Evolutionary conservation across 2,329 filamentous ascomycete species (phyloP).

Genomic region (Fusarium clavum): DNA sequence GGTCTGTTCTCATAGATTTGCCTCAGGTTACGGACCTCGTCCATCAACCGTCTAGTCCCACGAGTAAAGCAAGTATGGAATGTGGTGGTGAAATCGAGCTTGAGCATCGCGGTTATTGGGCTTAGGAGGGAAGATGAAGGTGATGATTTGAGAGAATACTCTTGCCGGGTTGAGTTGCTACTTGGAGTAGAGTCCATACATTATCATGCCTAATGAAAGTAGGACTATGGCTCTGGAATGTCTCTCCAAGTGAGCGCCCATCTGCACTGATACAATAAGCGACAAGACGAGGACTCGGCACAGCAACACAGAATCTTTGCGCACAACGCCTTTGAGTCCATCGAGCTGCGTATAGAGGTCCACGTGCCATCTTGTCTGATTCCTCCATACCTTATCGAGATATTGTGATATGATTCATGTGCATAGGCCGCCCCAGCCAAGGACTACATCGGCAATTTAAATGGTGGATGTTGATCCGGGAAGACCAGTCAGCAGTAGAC

Average conservation of each 20-base stretch:
- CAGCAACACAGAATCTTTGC: background rate
- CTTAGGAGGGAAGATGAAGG: background rate
- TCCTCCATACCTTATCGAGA: background rate
- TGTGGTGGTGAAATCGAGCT: background rate
- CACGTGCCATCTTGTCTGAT: background rate
- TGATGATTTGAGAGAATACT: too few species aligned
- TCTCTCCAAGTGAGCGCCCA: background rate
- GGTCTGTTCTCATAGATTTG: background rate
- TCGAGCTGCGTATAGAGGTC: background rate
- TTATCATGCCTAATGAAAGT: background rate
- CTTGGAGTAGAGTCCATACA: background rate
- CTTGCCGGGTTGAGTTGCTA: too few species aligned
- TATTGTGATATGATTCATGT: too few species aligned
- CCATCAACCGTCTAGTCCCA: background rate
- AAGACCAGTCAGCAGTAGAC: background rate
- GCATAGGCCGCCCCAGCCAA: too few species aligned
- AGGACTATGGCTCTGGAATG: background rate
- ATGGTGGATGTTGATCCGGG: background rate
- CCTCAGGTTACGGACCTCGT: background rate
- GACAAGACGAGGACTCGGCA: background rate
- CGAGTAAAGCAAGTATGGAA: background rate
- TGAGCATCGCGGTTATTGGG: background rate
- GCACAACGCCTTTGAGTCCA: rapidly evolving
- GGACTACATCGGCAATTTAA: background rate
- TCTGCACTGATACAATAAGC: rapidly evolving